Evolutionary conservation across 345 rosid species (phyloP).

Genomic region (Bruguiera gymnorhiza): DNA sequence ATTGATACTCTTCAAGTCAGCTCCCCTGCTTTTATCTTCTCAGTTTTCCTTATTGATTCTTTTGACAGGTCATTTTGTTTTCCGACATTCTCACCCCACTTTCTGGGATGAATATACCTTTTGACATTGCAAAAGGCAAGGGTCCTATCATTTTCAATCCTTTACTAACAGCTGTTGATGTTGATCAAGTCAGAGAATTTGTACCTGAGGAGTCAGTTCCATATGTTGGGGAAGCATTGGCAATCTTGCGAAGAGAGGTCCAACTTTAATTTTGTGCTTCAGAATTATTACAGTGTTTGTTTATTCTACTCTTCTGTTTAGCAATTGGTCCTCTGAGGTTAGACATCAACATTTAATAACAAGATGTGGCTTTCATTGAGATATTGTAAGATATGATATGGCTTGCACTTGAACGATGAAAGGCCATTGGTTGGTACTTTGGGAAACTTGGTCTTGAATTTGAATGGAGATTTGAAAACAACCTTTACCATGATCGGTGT

Average conservation of each 20-base stretch:
- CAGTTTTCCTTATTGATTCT: conserved; percentile 11
- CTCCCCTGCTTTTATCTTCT: not conserved
- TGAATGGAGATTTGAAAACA: no score
- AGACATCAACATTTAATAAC: not conserved
- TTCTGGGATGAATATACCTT: conserved; percentile 98
- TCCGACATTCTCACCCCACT: conserved; percentile 97
- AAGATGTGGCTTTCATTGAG: not conserved
- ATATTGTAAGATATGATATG: not conserved
- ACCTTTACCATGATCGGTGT: no score
- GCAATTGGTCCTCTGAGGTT: conserved; percentile 1
- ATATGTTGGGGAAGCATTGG: conserved; percentile 92
- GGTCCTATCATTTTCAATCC: conserved; percentile 91
- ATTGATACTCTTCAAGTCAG: not conserved
- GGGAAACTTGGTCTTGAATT: no score
- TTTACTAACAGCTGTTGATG: conserved; percentile 62
- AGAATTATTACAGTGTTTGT: conserved; percentile 3
- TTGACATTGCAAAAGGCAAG: conserved; percentile 92
- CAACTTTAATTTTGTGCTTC: conserved; percentile 5
- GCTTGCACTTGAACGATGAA: no score
- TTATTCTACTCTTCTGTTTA: conserved; percentile 1
- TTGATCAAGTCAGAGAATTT: conserved; percentile 76
- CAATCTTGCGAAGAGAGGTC: conserved; percentile 82
- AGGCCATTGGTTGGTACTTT: no score
- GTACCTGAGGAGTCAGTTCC: conserved; percentile 84
- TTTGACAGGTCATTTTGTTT: conserved; percentile 81